Evolutionary conservation across 805 yeast species (phyloP).

Genomic region (Lipomyces orientalis): DNA sequence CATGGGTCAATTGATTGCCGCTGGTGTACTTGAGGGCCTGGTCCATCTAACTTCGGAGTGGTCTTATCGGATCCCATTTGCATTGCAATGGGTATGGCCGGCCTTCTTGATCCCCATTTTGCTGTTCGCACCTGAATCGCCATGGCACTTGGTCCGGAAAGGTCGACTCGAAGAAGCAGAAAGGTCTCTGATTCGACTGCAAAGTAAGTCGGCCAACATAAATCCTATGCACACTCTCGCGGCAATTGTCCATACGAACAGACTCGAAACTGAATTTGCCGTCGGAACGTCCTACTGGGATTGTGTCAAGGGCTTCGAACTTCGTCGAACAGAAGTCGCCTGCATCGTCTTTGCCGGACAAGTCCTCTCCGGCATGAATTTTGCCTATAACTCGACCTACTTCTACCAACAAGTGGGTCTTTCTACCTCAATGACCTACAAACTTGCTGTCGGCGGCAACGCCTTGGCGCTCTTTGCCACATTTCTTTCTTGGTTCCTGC

Average conservation of each 20-base stretch:
- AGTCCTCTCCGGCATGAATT: slow-evolving; percentile 48
- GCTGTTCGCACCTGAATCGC: slow-evolving; percentile 52
- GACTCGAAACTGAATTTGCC: slow-evolving; percentile 19
- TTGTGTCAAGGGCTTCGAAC: slow-evolving; percentile 30
- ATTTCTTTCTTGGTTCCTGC: slow-evolving; percentile 35
- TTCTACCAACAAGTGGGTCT: slow-evolving; percentile 55
- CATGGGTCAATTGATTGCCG: slow-evolving; percentile 61
- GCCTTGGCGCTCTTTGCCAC: slow-evolving; percentile 49
- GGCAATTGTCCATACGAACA: slow-evolving; percentile 22
- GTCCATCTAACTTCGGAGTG: slow-evolving; percentile 42
- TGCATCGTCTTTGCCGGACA: slow-evolving; percentile 48
- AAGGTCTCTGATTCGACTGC: slow-evolving; percentile 11
- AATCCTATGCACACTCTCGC: slow-evolving; percentile 10
- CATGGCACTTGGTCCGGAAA: slow-evolving; percentile 27
- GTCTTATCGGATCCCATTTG: slow-evolving; percentile 62
- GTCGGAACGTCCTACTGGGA: slow-evolving; percentile 27
- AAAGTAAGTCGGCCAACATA: neutral
- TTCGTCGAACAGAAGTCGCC: slow-evolving; percentile 38
- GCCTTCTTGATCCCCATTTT: slow-evolving; percentile 51
- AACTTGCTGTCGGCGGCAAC: slow-evolving; percentile 51
- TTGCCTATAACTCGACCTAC: slow-evolving; percentile 49
- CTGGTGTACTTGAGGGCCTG: slow-evolving; percentile 56
- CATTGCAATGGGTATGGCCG: slow-evolving; percentile 67
- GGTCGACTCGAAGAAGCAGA: slow-evolving; percentile 17
- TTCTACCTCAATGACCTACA: slow-evolving; percentile 48